A percentile compares a stretch with the other conserved stretches of the same genome.
phyloP scores from a whole-genome alignment of 2,329 filamentous ascomycete species.

The Calonectria pseudoreteaudii region DNA sequence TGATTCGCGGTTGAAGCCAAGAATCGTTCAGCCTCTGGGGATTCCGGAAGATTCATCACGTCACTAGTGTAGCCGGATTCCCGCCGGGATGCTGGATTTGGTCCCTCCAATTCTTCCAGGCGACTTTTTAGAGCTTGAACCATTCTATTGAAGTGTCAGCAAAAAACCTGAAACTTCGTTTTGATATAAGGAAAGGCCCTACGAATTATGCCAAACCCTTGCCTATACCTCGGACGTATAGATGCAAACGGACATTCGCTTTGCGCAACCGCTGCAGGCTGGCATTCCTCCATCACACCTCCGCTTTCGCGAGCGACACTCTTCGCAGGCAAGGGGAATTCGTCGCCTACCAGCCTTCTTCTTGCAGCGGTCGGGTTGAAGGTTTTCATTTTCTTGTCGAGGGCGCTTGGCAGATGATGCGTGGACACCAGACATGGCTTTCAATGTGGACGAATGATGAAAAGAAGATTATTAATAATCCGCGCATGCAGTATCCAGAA shows the following conservation, averaged over 20 bases:
- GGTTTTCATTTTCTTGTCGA: not conserved
- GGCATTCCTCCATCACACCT: not conserved
- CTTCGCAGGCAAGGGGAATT: not conserved
- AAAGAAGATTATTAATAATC: not conserved
- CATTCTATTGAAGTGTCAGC: not conserved
- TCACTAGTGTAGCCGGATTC: not conserved
- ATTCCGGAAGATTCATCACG: not conserved
- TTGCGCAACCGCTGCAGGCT: not conserved
- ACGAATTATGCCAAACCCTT: not conserved
- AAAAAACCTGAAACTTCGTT: not conserved
- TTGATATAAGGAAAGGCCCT: not conserved
- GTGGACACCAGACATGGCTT: not conserved
- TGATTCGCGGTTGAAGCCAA: not conserved
- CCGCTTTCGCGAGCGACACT: not conserved
- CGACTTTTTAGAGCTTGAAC: not conserved
- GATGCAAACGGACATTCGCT: not conserved
- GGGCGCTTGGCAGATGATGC: not conserved
- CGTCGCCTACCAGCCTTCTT: not conserved
- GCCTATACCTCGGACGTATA: not conserved
- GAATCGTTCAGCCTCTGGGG: not conserved
- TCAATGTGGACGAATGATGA: not conserved
- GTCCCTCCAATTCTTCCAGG: not conserved
- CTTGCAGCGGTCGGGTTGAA: not conserved
- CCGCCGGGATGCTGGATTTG: not conserved
- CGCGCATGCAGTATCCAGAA: not conserved